phyloP scores from a whole-genome alignment of 352 stramenopile species.

The Pythium insidiosum region DNA sequence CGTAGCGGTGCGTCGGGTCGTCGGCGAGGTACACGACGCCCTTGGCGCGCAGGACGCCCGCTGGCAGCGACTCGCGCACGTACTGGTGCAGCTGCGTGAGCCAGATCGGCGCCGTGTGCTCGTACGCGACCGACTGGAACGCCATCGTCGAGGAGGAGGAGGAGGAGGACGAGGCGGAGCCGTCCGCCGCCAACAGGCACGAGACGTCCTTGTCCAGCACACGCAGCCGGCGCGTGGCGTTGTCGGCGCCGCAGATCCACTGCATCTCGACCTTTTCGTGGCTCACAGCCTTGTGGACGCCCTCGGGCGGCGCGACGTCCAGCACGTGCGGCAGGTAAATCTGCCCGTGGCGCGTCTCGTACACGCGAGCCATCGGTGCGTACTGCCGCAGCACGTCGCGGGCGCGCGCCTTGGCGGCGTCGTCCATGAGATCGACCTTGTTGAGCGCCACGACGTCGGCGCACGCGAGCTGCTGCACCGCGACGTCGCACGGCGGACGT shows the following conservation, averaged over 20 bases:
- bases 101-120: conserved; percentile 25
- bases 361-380: conserved; percentile 46
- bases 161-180: too few relatives aligned
- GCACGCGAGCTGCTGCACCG: conserved; percentile 50
- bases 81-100: conserved; percentile 45
- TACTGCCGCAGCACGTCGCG: conserved; percentile 27
- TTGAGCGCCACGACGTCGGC: conserved; percentile 80
- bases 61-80: conserved; percentile 25
- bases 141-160: too few relatives aligned
- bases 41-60: conserved; percentile 41
- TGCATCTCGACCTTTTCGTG: conserved; percentile 55
- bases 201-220: conserved; percentile 1
- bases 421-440: conserved; percentile 64
- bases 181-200: too few relatives aligned
- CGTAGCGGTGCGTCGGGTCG: conserved; percentile 44
- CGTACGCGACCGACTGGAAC: conserved; percentile 43
- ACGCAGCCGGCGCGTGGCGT: conserved; percentile 25
- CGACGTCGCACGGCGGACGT: conserved; percentile 27
- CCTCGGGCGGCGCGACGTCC: conserved; percentile 51
- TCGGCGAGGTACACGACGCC: conserved; percentile 60
- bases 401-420: conserved; percentile 15
- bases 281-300: conserved; percentile 42
- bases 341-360: conserved; percentile 52
- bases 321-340: conserved; percentile 69
- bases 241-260: conserved; percentile 42